These are phyloP conservation scores for Ogataea pilisensis DNA, from an alignment of 805 yeast genomes.

Conservation along the genomic window DNA sequence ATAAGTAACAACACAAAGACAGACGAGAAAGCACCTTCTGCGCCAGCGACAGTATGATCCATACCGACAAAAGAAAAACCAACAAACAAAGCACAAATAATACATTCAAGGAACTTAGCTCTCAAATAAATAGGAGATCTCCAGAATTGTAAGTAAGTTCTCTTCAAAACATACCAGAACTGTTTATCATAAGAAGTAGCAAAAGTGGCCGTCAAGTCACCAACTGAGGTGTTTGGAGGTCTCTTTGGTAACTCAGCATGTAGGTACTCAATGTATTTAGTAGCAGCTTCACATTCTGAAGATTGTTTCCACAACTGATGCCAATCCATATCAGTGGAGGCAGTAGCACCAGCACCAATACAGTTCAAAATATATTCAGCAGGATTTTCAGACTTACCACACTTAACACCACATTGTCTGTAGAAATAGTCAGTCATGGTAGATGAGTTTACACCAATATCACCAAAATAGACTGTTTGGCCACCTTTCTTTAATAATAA, in stretches of 20 bases:
- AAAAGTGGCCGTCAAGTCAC: slow-evolving; percentile 30
- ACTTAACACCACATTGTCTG: slow-evolving; percentile 56
- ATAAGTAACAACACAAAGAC: slow-evolving; percentile 54
- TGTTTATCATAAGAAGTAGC: slow-evolving; percentile 45
- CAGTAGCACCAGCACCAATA: slow-evolving; percentile 81
- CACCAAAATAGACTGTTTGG: slow-evolving; percentile 50
- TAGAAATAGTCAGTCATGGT: slow-evolving; percentile 45
- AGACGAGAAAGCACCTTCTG: slow-evolving; percentile 52
- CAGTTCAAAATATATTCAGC: slow-evolving; percentile 72
- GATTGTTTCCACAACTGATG: slow-evolving; percentile 54
- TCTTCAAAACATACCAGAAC: slow-evolving; percentile 33
- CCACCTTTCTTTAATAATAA: slow-evolving; percentile 49
- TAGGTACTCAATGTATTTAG: slow-evolving; percentile 30
- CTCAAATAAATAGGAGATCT: slow-evolving; percentile 49
- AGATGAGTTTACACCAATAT: slow-evolving; percentile 43
- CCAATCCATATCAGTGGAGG: slow-evolving; percentile 57
- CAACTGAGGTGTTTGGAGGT: slow-evolving; percentile 21
- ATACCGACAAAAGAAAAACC: slow-evolving; percentile 61
- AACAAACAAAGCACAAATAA: slow-evolving; percentile 42
- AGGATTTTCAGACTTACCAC: slow-evolving; percentile 62
- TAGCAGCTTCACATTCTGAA: slow-evolving; percentile 29
- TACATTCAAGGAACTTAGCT: slow-evolving; percentile 43
- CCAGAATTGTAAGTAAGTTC: slow-evolving; percentile 43
- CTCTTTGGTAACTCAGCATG: slow-evolving; percentile 26
- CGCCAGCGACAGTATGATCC: slow-evolving; percentile 46